Base-by-base conservation (phyloP, 1,284 basidiomycete species). In the Blastosporella zonata region DNA sequence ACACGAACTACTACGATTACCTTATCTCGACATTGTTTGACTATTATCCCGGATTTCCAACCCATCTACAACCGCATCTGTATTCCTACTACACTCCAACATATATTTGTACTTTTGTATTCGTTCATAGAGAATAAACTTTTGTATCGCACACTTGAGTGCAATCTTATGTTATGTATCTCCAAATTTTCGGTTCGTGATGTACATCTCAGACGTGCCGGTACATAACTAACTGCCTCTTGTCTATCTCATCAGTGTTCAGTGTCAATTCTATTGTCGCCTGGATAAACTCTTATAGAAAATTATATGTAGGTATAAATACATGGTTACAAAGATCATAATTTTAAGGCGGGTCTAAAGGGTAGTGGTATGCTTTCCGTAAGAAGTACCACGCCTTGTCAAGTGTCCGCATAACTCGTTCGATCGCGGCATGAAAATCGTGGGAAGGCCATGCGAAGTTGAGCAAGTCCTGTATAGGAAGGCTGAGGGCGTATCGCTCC, bases 321-420 rank as follows among this genome's bases (percentile, higher is more conserved):
- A 31, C 35, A 49, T 25, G 10, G 25, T 35, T 21, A 45, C 37
- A 36, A 23, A 23, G 15, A 28, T 47, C 34, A 47, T 37, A 40
- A 47, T 25, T 59, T 31, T 59, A 71, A 37, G 77, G 72, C 36
- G 80, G 77, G 56, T 76, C 72, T 44, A 81, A 59, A 10, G 80
- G 79, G 59, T 82, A 81, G 61, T 82, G 79, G 56, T 81, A 81
- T 31, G 66, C 67, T 64, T 63, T 77, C 56, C 73, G 67, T 40
- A 73, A 60, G 36, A 75, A 50, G 47, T 70, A 63, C 79, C 79
- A 82, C 12, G 78, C 62, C n/a, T 67, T 55, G 33, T 69, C 69
- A 46, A 74, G 53, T 12, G 70, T 66, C 33, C 57, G 61, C 25
- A 71, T 46, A 29, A 78, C 53, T 40, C 56, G 68, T n/a, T 61